Conservation (phyloP, 2,329 filamentous ascomycete species). For the Beauveria caledonica region DNA sequence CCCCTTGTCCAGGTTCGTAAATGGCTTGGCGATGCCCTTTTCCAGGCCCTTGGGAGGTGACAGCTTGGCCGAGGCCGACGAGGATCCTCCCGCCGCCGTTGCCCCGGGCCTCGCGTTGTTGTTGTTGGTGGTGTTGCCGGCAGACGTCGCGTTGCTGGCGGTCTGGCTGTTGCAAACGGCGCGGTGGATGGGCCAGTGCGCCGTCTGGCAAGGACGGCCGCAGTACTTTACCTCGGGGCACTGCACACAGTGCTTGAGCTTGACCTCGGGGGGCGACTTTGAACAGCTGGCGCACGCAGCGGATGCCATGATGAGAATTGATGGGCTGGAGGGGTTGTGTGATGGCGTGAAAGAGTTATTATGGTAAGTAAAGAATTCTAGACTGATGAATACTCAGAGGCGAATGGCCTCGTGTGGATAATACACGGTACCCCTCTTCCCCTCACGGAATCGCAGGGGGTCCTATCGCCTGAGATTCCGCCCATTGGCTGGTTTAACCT, state of each 20-base stretch:
- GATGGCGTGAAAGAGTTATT: too few species aligned
- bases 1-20: conserved; percentile 29
- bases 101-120: too few species aligned
- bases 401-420: too few species aligned
- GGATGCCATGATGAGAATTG: background rate
- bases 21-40: conserved; percentile 25
- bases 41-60: conserved; percentile 23
- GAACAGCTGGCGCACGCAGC: conserved; percentile 21
- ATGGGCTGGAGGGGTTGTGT: too few species aligned
- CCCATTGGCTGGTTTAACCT: too few species aligned
- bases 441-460: too few species aligned
- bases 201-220: conserved; percentile 42
- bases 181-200: conserved; percentile 43
- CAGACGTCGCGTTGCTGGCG: background rate
- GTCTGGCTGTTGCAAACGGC: conserved; percentile 28
- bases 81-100: background rate
- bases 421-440: too few species aligned
- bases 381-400: too few species aligned
- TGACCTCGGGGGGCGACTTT: conserved; percentile 20
- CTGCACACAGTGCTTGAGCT: conserved; percentile 35
- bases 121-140: too few species aligned
- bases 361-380: too few species aligned
- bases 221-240: conserved; percentile 42
- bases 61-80: background rate
- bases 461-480: too few species aligned